Base-by-base conservation (phyloP, 495 filamentous ascomycete species). In the Daldinia decipiens region DNA sequence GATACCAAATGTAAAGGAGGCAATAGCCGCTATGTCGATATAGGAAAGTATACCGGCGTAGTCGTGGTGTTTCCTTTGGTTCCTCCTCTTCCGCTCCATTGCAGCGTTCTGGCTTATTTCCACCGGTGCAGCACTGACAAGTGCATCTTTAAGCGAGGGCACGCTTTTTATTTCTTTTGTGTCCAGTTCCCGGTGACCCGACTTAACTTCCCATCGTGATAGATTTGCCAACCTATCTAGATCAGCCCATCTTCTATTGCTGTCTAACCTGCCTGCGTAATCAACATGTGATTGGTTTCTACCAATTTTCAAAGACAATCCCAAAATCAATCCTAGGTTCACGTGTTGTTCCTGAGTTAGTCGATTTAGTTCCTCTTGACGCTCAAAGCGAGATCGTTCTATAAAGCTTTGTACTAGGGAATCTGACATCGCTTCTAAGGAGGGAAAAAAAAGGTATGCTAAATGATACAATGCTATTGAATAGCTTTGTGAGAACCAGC, bases 401-500 rank as follows among this genome's bases (percentile, higher is more conserved):
- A 61, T 39, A 57, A 68, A 76, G 47, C 38, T 27, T 38, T 24
- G 61, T 29, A 19, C 32, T 29, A 9, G 65, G 29, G 29, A 31
- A 15, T 51, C 47, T n/a, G 63, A 34, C 67, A 75, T 71, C 2
- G 13, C 3, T 47, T 47, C 43, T 47, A 21, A 24, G 43, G 11
- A 21, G 43, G 17, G 5, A 11, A 12, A 11, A 19, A 19, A 8
- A 47, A 17, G 8, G 43, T 24, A 12, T 19, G 43, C 17, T 47
- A 47, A 19, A 47, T 29, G 26, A 29, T 29, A 72, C 59, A 72
- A 72, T 72, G 64, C 55, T 34, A 72, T 72, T 72, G 47, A 72
- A 39, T 1, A 45, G 9, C 17, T 56, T 40, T 51, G n/a, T 19
- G 43, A 21, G 29, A 15, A 55, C 9, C 13, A 36, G 36, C 3